phyloP scores from a whole-genome alignment of 768 basidiomycete species.

The Cystobasidium onofrii region DNA sequence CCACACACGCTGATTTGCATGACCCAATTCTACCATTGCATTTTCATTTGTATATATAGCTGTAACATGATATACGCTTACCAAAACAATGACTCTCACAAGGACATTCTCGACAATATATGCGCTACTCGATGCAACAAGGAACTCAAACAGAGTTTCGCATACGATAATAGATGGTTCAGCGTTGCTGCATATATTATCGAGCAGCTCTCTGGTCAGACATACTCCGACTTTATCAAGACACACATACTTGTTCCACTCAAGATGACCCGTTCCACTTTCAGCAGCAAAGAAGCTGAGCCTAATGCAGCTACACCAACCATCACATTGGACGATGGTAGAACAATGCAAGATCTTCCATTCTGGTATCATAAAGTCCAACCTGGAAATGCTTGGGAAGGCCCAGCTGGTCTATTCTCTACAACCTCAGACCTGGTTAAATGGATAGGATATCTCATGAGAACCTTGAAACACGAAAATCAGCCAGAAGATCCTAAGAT shows the following conservation, averaged over 20 bases:
- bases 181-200: constrained; percentile 47
- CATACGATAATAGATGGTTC: constrained; percentile 1
- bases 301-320: not conserved
- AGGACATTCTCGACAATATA: not conserved
- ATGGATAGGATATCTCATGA: constrained; percentile 2
- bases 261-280: constrained; percentile 44
- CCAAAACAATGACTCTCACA: not conserved
- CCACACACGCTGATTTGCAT: too few relatives aligned
- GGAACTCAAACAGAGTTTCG: not conserved
- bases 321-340: not conserved
- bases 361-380: not conserved
- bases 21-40: too few relatives aligned
- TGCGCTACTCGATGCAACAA: not conserved
- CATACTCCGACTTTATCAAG: constrained; percentile 49
- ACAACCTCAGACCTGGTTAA: not conserved
- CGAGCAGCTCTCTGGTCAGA: constrained; percentile 43
- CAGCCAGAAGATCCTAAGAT: not conserved
- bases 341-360: not conserved
- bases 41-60: too few relatives aligned
- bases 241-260: constrained; percentile 49
- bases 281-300: not conserved
- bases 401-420: not conserved
- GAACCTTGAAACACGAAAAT: not conserved
- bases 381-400: not conserved
- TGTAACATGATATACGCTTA: not conserved